Percentiles rank a stretch among this genome's conserved stretches.
Evolutionary conservation across 306 rosid species (phyloP).

Genomic region (Lotus japonicus): DNA sequence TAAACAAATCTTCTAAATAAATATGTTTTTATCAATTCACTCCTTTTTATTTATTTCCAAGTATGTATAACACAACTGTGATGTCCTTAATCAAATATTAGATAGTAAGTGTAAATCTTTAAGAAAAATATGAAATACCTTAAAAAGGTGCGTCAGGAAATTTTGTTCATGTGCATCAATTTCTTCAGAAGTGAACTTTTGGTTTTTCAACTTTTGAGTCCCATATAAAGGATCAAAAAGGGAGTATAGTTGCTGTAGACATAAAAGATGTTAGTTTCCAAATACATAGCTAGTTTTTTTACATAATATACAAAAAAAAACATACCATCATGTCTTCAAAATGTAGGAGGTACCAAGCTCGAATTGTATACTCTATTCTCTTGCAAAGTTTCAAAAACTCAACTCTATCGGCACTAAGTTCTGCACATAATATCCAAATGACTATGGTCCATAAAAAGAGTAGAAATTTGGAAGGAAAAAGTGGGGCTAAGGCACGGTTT

Average conservation of each 20-base stretch:
- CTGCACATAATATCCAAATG: slow-evolving; percentile 29
- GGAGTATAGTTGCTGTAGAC: slow-evolving; percentile 71
- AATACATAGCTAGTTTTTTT: background rate
- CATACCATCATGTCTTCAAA: slow-evolving; percentile 98
- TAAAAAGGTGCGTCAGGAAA: slow-evolving; percentile 60
- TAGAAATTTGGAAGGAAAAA: too few relatives aligned
- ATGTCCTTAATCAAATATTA: background rate
- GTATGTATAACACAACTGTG: background rate
- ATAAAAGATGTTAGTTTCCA: slow-evolving; percentile 4
- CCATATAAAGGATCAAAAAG: slow-evolving; percentile 81
- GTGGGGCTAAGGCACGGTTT: too few relatives aligned
- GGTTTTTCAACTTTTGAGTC: slow-evolving; percentile 60
- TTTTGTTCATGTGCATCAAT: slow-evolving; percentile 68
- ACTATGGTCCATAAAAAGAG: background rate
- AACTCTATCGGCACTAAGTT: slow-evolving; percentile 52
- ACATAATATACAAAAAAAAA: background rate
- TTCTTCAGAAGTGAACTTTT: slow-evolving; percentile 44
- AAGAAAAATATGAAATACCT: slow-evolving; percentile 40
- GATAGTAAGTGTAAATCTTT: background rate
- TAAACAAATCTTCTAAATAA: too few relatives aligned
- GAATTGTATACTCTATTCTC: slow-evolving; percentile 85
- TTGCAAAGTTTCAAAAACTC: slow-evolving; percentile 85
- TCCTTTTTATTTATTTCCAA: too few relatives aligned
- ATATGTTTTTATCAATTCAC: too few relatives aligned
- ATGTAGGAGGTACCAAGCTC: slow-evolving; percentile 92